Evolutionary conservation across 2,329 filamentous ascomycete species (phyloP).

Genomic region (Gnomoniopsis smithogilvyi): DNA sequence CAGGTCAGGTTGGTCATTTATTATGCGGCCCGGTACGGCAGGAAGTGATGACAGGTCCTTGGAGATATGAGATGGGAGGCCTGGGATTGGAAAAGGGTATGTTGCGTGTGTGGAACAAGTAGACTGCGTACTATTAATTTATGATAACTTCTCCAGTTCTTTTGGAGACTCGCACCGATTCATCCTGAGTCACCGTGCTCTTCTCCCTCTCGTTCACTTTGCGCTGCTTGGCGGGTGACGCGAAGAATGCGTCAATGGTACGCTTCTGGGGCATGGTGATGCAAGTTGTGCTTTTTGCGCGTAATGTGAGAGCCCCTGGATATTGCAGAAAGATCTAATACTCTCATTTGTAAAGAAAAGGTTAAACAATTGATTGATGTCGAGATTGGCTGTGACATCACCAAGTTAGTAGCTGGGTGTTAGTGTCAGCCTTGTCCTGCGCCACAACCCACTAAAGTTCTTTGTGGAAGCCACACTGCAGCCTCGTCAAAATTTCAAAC

Average conservation of each 20-base stretch:
- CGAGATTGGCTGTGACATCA: slow-evolving; percentile 14
- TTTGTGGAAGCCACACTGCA: not conserved
- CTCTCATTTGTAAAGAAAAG: not conserved
- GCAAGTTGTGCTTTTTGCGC: not conserved
- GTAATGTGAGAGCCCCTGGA: not conserved
- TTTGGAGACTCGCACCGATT: slow-evolving; percentile 5
- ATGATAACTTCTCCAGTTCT: not conserved
- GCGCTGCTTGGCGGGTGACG: slow-evolving; percentile 40
- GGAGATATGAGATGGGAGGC: slow-evolving; percentile 37
- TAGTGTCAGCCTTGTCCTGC: slow-evolving; percentile 18
- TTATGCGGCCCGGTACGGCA: slow-evolving; percentile 47
- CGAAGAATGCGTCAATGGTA: slow-evolving; percentile 69
- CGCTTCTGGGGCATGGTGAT: slow-evolving; percentile 46
- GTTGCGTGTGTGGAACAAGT: slow-evolving; percentile 37
- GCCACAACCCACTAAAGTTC: slow-evolving; percentile 12
- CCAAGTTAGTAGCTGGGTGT: not conserved
- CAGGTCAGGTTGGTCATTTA: slow-evolving; percentile 67
- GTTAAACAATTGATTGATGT: not conserved
- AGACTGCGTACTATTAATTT: slow-evolving; percentile 16
- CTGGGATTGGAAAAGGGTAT: slow-evolving; percentile 50
- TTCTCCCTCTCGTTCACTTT: slow-evolving; percentile 15
- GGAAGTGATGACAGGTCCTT: slow-evolving; percentile 43
- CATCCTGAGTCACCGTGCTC: not conserved
- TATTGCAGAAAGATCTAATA: no score
- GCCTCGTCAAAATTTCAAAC: slow-evolving; percentile 17